A percentile compares a stretch with the other conserved stretches of the same genome.
These are phyloP conservation scores for Yarrowia bubula DNA, from an alignment of 805 yeast species.

Conservation along the genomic window DNA sequence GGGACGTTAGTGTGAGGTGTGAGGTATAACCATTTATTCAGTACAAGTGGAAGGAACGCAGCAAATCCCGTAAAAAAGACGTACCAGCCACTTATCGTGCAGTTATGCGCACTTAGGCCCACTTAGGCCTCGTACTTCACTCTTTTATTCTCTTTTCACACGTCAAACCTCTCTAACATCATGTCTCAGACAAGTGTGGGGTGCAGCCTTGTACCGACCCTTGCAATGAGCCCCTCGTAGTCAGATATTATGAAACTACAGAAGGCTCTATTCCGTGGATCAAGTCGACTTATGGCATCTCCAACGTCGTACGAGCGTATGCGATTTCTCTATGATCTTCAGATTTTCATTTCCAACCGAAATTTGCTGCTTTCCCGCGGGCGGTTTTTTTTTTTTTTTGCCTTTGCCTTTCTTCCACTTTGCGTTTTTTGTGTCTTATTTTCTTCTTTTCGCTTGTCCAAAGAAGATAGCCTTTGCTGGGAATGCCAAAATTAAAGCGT, in stretches of 20 bases:
- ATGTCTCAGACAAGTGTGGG: slow-evolving; percentile 16
- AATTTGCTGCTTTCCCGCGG: not conserved
- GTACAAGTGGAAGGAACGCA: too few relatives aligned
- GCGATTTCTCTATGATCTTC: not conserved
- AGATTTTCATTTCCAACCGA: not conserved
- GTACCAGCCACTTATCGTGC: too few relatives aligned
- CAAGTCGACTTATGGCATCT: too few relatives aligned
- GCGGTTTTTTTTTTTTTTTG: not conserved
- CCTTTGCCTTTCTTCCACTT: not conserved
- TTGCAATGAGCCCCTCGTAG: not conserved
- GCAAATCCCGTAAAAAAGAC: too few relatives aligned
- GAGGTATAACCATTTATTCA: too few relatives aligned
- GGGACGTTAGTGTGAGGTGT: too few relatives aligned
- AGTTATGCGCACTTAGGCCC: too few relatives aligned
- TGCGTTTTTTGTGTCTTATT: not conserved
- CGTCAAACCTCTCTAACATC: not conserved
- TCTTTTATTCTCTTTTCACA: not conserved
- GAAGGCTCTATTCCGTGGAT: not conserved
- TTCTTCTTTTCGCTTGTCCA: not conserved
- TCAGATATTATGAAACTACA: not conserved
- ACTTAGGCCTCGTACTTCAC: too few relatives aligned
- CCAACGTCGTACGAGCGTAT: not conserved
- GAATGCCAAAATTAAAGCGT: not conserved
- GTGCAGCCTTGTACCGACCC: not conserved
- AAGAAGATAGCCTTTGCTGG: not conserved